Percentiles rank a stretch among this genome's conserved stretches.
These are phyloP conservation scores for Arabidopsis suecica DNA, from an alignment of 345 rosid species.

Conservation along the genomic window DNA sequence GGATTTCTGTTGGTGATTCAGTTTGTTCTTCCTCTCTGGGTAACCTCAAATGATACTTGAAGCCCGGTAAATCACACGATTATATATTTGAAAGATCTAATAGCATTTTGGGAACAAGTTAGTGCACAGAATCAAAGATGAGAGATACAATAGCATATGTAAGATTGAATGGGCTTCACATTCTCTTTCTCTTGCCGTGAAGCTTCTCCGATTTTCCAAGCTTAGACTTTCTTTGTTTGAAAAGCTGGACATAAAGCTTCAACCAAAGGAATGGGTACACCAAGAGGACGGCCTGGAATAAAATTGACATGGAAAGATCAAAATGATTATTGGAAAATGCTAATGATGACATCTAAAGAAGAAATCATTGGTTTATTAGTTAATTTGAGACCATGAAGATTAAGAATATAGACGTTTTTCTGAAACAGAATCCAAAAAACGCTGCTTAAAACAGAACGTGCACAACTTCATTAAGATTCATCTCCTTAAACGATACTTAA, in stretches of 20 bases:
- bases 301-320: constrained; percentile 12
- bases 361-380: neutral
- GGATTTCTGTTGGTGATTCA: neutral
- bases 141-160: constrained; percentile 11
- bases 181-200: constrained; percentile 57
- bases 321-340: constrained; percentile 2
- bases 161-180: constrained; percentile 37
- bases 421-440: neutral
- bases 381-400: neutral
- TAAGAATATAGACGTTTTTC: neutral
- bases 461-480: neutral
- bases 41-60: neutral
- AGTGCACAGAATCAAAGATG: neutral
- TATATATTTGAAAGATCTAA: neutral
- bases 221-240: constrained; percentile 74
- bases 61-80: neutral
- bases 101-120: neutral
- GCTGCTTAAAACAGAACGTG: neutral
- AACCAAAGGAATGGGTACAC: constrained; percentile 79
- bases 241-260: constrained; percentile 72
- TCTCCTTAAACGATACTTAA: neutral
- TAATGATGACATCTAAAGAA: neutral
- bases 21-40: neutral
- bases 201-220: constrained; percentile 50
- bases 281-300: constrained; percentile 63